Conservation (phyloP, 805 yeast species). For the Starmerella cellae region DNA sequence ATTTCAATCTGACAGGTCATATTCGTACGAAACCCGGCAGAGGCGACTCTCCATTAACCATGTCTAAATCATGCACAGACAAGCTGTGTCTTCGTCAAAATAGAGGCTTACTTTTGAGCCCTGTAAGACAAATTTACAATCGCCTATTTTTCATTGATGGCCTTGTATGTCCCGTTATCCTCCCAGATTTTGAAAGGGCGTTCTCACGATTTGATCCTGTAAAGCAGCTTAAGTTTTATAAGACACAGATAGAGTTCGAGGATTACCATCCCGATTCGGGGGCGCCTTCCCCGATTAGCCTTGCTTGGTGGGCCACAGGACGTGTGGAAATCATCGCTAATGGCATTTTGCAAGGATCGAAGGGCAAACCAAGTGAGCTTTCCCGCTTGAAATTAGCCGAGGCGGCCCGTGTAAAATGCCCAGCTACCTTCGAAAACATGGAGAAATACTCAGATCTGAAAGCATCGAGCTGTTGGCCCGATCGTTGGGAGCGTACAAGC, state of each 20-base stretch:
- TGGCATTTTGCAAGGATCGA: slow-evolving; percentile 20
- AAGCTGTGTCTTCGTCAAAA: slow-evolving; percentile 54
- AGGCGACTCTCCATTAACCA: slow-evolving; percentile 53
- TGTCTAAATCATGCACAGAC: slow-evolving; percentile 82
- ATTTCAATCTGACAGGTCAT: slow-evolving; percentile 33
- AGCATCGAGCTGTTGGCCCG: slow-evolving; percentile 11
- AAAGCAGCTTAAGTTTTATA: slow-evolving; percentile 10
- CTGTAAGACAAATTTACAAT: slow-evolving; percentile 19
- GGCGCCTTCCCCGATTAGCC: slow-evolving; percentile 14
- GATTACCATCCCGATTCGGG: slow-evolving; percentile 9
- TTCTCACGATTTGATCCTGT: slow-evolving; percentile 21
- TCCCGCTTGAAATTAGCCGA: slow-evolving; percentile 7
- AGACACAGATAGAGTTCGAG: slow-evolving; percentile 10
- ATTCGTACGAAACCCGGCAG: slow-evolving; percentile 93
- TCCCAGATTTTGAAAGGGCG: slow-evolving; percentile 25
- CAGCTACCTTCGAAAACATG: neutral
- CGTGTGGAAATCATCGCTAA: slow-evolving; percentile 18
- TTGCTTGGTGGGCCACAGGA: slow-evolving; percentile 18
- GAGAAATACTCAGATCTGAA: slow-evolving; percentile 10
- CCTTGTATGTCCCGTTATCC: slow-evolving; percentile 23
- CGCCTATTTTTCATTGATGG: slow-evolving; percentile 22
- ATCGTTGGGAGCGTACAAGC: slow-evolving; percentile 19
- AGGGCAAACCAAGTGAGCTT: slow-evolving; percentile 11
- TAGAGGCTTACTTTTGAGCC: slow-evolving; percentile 27
- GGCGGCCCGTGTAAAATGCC: neutral